Evolutionary conservation across 73 alveolate species (phyloP), one percentile per base, ranked within the genome.

Genomic region (Paramecium bursaria): DNA sequence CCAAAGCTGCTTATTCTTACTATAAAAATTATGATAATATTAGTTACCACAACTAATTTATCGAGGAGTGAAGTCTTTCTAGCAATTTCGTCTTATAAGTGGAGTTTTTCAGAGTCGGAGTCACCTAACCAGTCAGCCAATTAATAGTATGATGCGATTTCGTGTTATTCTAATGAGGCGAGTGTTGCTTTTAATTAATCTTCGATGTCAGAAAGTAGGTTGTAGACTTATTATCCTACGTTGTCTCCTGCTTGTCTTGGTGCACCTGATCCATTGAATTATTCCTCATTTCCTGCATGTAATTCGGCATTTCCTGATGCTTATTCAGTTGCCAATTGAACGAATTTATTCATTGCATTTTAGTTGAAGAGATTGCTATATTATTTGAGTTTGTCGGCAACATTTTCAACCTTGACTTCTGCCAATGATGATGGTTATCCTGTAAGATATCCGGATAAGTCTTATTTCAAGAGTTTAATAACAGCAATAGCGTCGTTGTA

Each of bases 41-140:
- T 3, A 0, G 1, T 2, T 67, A 67, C 82, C 82, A 67, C 82
- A 42, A 67, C 82, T 27, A 67, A 67, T 67, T 67, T 67, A 5
- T 67, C 82, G 33, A 39, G 13, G 23, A 67, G 60, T 67, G 19
- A 7, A 35, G 82, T 67, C 10, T 42, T 67, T 67, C 82, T 67
- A 39, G 33, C 6, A 23, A 67, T 67, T 67, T 67, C 82, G 44
- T 67, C 82, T 67, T 67, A 67, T 6, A 67, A 27, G 50, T 67
- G 82, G 50, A 4, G 46, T 10, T 67, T 67, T 42, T 67, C 82
- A 67, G 60, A 35, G 19, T 67, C 82, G 1, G 82, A 67, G 22
- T 67, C 82, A 67, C 60, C 82, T 19, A 67, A 67, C 82, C 82
- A 67, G 44, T 67, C 82, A 67, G 82, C 82, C 27, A 67, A 67